phyloP scores from a whole-genome alignment of 495 filamentous ascomycete genomes.

The Letharia lupina region DNA sequence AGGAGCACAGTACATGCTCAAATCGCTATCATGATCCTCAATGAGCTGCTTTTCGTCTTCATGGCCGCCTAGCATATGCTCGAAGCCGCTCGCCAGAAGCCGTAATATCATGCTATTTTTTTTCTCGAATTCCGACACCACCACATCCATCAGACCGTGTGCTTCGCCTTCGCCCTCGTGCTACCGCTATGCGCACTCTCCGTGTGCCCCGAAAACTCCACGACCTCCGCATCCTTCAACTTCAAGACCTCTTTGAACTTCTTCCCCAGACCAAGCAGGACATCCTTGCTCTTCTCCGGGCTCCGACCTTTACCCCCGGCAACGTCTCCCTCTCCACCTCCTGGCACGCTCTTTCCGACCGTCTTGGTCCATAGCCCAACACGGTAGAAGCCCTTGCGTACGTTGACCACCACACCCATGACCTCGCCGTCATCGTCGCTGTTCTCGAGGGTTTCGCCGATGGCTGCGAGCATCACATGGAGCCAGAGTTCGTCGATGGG shows the following conservation, averaged over 20 bases:
- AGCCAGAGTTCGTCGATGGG: constrained; percentile 96
- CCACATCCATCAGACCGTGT: constrained; percentile 54
- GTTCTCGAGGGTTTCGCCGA: constrained; percentile 95
- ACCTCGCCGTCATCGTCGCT: constrained; percentile 84
- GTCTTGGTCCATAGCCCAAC: constrained; percentile 90
- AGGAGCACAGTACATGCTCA: background rate
- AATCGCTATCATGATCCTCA: background rate
- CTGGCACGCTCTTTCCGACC: constrained; percentile 70
- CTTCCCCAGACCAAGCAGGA: constrained; percentile 71
- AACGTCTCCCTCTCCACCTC: constrained; percentile 61
- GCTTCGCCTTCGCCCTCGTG: constrained; percentile 92
- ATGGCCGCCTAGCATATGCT: background rate
- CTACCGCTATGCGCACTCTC: constrained; percentile 87
- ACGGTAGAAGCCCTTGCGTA: constrained; percentile 95
- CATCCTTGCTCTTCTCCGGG: constrained; percentile 70
- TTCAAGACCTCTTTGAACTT: constrained; percentile 87
- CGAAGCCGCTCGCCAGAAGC: background rate
- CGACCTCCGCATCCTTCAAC: constrained; percentile 60
- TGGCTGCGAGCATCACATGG: constrained; percentile 89
- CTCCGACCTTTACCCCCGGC: constrained; percentile 61
- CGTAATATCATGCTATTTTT: background rate
- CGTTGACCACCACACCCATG: constrained; percentile 99
- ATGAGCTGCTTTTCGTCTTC: background rate
- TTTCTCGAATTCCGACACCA: background rate
- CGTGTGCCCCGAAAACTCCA: constrained; percentile 96